phyloP scores from a whole-genome alignment of 2,329 filamentous ascomycete genomes.

The Diaporthe eres region DNA sequence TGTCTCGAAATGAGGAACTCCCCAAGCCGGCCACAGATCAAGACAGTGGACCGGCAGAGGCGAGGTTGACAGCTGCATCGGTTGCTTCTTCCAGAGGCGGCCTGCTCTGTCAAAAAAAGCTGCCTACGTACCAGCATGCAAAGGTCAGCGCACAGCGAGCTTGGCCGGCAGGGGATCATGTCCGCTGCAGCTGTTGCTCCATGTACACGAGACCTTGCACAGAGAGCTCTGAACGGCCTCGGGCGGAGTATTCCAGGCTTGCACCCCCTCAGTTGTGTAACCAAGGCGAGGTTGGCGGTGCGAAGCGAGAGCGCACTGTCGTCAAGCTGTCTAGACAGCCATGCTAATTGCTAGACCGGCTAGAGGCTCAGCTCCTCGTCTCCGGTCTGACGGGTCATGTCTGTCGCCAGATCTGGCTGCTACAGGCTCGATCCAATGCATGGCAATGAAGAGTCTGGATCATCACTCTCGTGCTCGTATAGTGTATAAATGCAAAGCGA shows the following conservation, averaged over 20 bases:
- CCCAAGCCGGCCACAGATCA: not conserved
- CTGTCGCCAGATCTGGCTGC: slow-evolving; percentile 4
- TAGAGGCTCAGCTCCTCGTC: slow-evolving; percentile 29
- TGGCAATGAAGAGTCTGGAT: slow-evolving; percentile 1
- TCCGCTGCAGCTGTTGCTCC: slow-evolving; percentile 20
- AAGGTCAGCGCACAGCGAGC: slow-evolving; percentile 22
- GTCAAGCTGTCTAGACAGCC: slow-evolving; percentile 5
- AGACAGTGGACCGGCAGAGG: not conserved
- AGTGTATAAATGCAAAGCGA: slow-evolving; percentile 16
- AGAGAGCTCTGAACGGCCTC: not conserved
- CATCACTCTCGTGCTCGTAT: slow-evolving; percentile 21
- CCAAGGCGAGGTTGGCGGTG: slow-evolving; percentile 17
- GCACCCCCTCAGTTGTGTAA: slow-evolving; percentile 41
- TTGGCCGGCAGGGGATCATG: slow-evolving; percentile 35
- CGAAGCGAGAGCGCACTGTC: slow-evolving; percentile 22
- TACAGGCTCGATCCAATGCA: not conserved
- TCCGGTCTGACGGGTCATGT: slow-evolving; percentile 37
- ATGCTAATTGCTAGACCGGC: not conserved
- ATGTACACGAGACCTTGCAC: slow-evolving; percentile 31
- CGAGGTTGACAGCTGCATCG: slow-evolving; percentile 27
- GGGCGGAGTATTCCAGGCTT: slow-evolving; percentile 33
- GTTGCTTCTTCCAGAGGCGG: slow-evolving; percentile 24
- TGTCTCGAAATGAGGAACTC: not conserved
- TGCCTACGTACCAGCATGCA: slow-evolving; percentile 22
- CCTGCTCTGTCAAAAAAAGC: not conserved